These are phyloP conservation scores for Pseudophaeomoniella oleicola DNA, from an alignment of 2,329 filamentous ascomycete genomes.

Conservation along the genomic window DNA sequence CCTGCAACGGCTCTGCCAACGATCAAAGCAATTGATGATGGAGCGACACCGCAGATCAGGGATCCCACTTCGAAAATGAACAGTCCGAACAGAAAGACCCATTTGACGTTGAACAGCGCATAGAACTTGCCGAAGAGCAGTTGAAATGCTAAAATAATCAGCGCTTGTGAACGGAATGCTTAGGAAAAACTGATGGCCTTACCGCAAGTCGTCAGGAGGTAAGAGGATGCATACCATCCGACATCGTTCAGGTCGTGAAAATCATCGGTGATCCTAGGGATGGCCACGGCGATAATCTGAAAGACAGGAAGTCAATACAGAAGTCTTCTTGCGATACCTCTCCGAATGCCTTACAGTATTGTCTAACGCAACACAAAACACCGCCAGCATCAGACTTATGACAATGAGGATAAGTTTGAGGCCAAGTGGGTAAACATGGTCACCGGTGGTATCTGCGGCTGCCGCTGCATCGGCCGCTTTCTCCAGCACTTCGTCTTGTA, in stretches of 20 bases:
- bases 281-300: slow-evolving; percentile 3
- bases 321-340: too few relatives aligned
- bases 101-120: slow-evolving; percentile 15
- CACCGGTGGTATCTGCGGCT: too few relatives aligned
- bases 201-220: slow-evolving; percentile 15
- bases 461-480: too few relatives aligned
- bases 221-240: slow-evolving; percentile 9
- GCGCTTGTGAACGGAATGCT: too few relatives aligned
- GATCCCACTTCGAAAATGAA: slow-evolving; percentile 17
- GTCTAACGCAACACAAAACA: not conserved
- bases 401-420: not conserved
- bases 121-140: slow-evolving; percentile 11
- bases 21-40: slow-evolving; percentile 16
- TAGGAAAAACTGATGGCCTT: too few relatives aligned
- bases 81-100: slow-evolving; percentile 14
- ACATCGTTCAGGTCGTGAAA: slow-evolving; percentile 3
- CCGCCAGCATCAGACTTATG: not conserved
- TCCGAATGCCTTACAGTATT: slow-evolving; percentile 1
- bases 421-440: not conserved
- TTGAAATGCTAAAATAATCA: slow-evolving; percentile 6
- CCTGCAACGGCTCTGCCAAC: slow-evolving; percentile 17
- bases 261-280: slow-evolving; percentile 3
- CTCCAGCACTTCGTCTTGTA: too few relatives aligned
- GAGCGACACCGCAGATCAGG: slow-evolving; percentile 15
- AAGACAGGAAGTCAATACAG: not conserved